Conservation (phyloP, 108 stramenopile species). For the Skeletonema menzelii region DNA sequence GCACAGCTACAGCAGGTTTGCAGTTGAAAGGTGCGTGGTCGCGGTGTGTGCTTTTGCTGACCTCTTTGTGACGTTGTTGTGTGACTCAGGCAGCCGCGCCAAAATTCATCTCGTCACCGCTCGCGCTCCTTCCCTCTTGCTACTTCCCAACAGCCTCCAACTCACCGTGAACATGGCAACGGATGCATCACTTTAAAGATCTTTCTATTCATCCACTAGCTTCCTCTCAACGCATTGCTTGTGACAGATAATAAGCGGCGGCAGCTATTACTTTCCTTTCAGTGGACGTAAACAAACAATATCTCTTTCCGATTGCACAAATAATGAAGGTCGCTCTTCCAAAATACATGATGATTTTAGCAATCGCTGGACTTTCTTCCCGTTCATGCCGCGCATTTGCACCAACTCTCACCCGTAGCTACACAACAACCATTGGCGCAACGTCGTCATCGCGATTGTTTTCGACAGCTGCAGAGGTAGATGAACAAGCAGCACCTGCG, state of each 20-base stretch:
- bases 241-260: not conserved
- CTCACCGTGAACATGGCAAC: too few species aligned
- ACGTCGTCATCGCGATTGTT: slow-evolving; percentile 7
- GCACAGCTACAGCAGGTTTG: not conserved
- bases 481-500: not conserved
- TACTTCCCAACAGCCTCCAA: too few species aligned
- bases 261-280: not conserved
- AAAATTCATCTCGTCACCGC: not conserved
- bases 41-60: not conserved
- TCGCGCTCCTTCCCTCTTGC: not conserved
- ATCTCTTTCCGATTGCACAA: not conserved
- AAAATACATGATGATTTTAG: slow-evolving; percentile 4
- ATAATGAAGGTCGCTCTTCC: slow-evolving; percentile 1
- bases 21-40: not conserved
- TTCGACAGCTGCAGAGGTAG: slow-evolving; percentile 6
- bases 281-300: not conserved
- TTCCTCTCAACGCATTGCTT: not conserved
- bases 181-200: too few species aligned
- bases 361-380: slow-evolving; percentile 9
- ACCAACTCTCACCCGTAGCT: not conserved
- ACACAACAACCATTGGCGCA: not conserved
- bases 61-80: not conserved
- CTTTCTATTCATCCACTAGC: too few species aligned
- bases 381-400: slow-evolving; percentile 20
- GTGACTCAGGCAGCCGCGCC: not conserved